phyloP scores from a whole-genome alignment of 179 eudicot species.

The Carnegiea gigantea region DNA sequence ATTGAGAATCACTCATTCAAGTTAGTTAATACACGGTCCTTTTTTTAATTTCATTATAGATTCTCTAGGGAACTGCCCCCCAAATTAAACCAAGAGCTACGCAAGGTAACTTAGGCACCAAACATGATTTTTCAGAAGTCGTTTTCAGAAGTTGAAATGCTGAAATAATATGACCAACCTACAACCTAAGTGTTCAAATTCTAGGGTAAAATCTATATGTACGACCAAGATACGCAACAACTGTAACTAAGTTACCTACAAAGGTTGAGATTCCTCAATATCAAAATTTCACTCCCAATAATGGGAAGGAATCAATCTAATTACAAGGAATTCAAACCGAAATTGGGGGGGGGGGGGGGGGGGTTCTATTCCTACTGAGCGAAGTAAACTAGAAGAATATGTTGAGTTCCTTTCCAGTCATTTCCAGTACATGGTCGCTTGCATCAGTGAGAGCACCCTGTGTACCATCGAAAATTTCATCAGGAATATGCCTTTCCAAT shows the following conservation, averaged over 20 bases:
- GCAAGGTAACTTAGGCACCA: too few species aligned
- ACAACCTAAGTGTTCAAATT: neutral
- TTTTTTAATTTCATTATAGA: too few species aligned
- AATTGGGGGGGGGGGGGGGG: neutral
- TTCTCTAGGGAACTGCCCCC: too few species aligned
- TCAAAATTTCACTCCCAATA: slow-evolving; percentile 30
- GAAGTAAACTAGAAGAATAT: slow-evolving; percentile 47
- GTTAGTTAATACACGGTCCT: too few species aligned
- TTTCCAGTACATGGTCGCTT: slow-evolving; percentile 86
- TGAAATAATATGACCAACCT: too few species aligned
- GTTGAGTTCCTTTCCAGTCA: slow-evolving; percentile 75
- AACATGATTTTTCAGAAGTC: too few species aligned
- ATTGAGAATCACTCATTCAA: too few species aligned
- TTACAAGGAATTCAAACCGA: neutral
- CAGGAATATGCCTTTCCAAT: neutral
- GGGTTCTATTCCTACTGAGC: neutral
- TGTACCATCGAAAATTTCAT: slow-evolving; percentile 21
- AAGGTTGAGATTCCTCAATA: slow-evolving; percentile 12
- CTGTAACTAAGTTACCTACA: slow-evolving; percentile 1
- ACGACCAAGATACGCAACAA: neutral
- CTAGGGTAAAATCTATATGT: neutral
- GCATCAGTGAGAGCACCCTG: slow-evolving; percentile 95
- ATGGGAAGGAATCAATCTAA: slow-evolving; percentile 15
- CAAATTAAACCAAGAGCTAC: too few species aligned
- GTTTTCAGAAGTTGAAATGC: neutral